Conservation (phyloP, 805 yeast genomes). For the Pichia sporocuriosa region DNA sequence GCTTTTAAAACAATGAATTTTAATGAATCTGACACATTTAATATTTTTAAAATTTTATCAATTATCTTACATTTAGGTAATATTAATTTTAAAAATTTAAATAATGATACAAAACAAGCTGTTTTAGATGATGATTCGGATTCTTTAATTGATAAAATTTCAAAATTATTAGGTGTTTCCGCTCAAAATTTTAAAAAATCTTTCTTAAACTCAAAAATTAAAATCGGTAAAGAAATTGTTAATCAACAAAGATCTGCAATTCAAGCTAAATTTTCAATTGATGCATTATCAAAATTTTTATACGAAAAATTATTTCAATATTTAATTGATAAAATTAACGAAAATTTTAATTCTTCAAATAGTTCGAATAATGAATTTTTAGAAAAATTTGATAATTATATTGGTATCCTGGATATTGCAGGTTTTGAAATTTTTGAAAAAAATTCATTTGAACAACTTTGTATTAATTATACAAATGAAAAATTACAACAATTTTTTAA, state of each 20-base stretch:
- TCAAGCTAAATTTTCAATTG: slow-evolving; percentile 76
- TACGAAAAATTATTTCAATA: slow-evolving; percentile 79
- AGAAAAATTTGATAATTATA: slow-evolving; percentile 30
- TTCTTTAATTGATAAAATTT: slow-evolving; percentile 44
- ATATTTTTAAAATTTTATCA: slow-evolving; percentile 63
- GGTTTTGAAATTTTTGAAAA: slow-evolving; percentile 55
- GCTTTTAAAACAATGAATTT: slow-evolving; percentile 78
- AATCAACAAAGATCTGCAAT: slow-evolving; percentile 69
- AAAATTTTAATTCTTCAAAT: slow-evolving; percentile 36
- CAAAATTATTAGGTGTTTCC: slow-evolving; percentile 58
- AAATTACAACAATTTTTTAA: slow-evolving; percentile 55
- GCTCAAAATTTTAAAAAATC: slow-evolving; percentile 46
- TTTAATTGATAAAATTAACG: slow-evolving; percentile 71
- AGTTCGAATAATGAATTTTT: neutral
- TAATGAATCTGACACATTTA: slow-evolving; percentile 41
- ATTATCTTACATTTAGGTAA: slow-evolving; percentile 82
- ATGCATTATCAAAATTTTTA: slow-evolving; percentile 80
- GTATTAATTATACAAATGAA: slow-evolving; percentile 56
- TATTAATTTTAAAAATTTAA: slow-evolving; percentile 58
- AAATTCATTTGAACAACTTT: slow-evolving; percentile 54
- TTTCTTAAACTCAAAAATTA: slow-evolving; percentile 72
- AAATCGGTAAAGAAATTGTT: slow-evolving; percentile 85
- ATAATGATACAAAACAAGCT: slow-evolving; percentile 65
- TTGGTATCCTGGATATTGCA: slow-evolving; percentile 56
- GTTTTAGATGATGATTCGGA: slow-evolving; percentile 42